phyloP scores from a whole-genome alignment of 805 yeast genomes.

The Ogataea nakhonphanomensis region DNA sequence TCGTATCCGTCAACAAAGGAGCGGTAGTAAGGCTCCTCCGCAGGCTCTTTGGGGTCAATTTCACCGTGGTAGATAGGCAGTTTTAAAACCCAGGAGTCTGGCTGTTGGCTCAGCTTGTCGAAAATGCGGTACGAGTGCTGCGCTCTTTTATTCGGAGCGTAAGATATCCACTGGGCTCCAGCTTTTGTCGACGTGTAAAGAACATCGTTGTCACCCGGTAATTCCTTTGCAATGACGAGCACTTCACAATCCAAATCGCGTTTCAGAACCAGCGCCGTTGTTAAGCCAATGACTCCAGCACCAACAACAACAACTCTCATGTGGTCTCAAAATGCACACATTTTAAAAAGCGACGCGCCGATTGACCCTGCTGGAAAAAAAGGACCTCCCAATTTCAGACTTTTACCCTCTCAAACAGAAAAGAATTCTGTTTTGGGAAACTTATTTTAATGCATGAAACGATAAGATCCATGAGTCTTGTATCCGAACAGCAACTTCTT shows the following conservation, averaged over 20 bases:
- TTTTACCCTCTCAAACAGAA: conserved; percentile 13
- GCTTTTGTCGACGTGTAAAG: conserved; percentile 64
- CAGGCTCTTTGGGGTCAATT: conserved; percentile 12
- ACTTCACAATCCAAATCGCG: conserved; percentile 33
- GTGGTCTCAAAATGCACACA: not conserved
- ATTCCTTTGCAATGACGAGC: conserved; percentile 39
- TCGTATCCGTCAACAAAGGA: conserved; percentile 40
- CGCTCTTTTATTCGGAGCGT: conserved; percentile 40
- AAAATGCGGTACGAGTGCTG: conserved; percentile 34
- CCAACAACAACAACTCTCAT: conserved; percentile 43
- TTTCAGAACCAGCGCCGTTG: conserved; percentile 43
- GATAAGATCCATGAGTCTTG: conserved; percentile 29
- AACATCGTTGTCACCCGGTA: conserved; percentile 54
- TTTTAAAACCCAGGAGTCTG: conserved; percentile 33
- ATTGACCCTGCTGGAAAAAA: conserved; percentile 3
- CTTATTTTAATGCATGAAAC: conserved; percentile 7
- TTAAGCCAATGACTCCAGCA: conserved; percentile 56
- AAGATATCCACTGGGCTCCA: conserved; percentile 65
- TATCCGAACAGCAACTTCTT: conserved; percentile 43
- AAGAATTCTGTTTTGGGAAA: conserved; percentile 6
- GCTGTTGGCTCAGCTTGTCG: conserved; percentile 34
- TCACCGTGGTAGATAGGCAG: conserved; percentile 26
- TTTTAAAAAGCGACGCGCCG: conserved; percentile 6
- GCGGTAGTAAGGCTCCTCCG: conserved; percentile 47
- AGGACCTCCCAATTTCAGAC: not conserved